Evolutionary conservation across 768 basidiomycete species (phyloP), one percentile per base, ranked within the genome.

Genomic region (Pleurotus pulmonarius): DNA sequence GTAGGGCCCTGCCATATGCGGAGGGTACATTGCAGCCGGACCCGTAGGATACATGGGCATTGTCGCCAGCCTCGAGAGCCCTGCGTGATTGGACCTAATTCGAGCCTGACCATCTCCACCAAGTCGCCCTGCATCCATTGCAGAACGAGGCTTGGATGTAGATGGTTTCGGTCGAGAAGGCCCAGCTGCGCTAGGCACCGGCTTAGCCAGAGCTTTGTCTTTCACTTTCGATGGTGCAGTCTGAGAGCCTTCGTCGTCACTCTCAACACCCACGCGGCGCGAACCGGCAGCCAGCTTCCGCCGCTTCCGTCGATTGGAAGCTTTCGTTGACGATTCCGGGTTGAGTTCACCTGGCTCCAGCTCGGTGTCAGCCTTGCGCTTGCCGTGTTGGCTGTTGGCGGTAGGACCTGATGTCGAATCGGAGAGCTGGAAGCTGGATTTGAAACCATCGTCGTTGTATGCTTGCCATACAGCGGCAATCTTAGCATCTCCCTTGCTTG

Each of bases 401-500:
- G 7, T 34, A 34, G 29, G 29, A 34, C 11, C 11, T 34, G 29
- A 11, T 34, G 29, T 9, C 29, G 29, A 34, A 11, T 7, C 11
- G 29, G 29, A 7, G 29, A 11, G 9, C 11, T 34, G 29, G 9
- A 34, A 34, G 9, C 29, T 11, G 9, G 85, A 76, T 58, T 88
- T 85, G 41, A 88, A 65, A 15, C 75, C 71, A 8, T 88, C 86
- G 59, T 77, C 67, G 59, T 83, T 71, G 13, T 77, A 80, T 2
- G 86, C 88, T 2, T 68, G 67, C 54, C 73, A 74, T 1, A 77
- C 70, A 9, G 80, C 86, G 12, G 83, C 86, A 13, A 75, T 70
- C 65, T 80, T 86, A 4, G 87, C 87, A 59, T 90, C 87, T 13
- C 72, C 71, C 61, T 83, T 85, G 25, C 70, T 79, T 41, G 78